A percentile compares a stretch with the other conserved stretches of the same genome.
These are phyloP conservation scores for Exobasidium rhododendri DNA, from an alignment of 1,284 basidiomycete species.

Conservation along the genomic window DNA sequence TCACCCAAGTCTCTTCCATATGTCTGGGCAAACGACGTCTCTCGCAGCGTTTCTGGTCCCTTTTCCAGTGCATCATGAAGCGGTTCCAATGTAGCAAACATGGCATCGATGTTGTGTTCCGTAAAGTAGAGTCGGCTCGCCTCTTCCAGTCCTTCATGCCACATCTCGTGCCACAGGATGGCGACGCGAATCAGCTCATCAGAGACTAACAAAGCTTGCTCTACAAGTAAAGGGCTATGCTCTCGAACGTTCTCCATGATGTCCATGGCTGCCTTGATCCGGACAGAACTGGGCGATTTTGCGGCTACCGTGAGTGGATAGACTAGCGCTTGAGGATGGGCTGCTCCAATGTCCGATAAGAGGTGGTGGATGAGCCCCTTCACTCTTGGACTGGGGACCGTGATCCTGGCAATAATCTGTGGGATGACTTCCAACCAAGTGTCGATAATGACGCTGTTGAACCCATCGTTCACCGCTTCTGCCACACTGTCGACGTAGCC, in stretches of 20 bases:
- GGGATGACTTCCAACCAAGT: conserved; percentile 99
- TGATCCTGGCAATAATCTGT: conserved; percentile 98
- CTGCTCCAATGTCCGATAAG: conserved; percentile 86
- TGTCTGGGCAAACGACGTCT: conserved; percentile 91
- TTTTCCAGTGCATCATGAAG: conserved; percentile 89
- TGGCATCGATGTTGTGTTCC: conserved; percentile 96
- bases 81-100: conserved; percentile 92
- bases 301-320: conserved; percentile 98
- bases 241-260: conserved; percentile 95
- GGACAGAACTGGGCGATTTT: conserved; percentile 81
- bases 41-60: conserved; percentile 93
- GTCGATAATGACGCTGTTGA: conserved; percentile 86
- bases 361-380: conserved; percentile 85
- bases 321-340: conserved; percentile 95
- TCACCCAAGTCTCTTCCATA: conserved; percentile 91
- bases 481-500: conserved; percentile 88
- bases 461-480: conserved; percentile 82
- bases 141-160: conserved; percentile 98
- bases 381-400: conserved; percentile 84
- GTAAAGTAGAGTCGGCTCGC: conserved; percentile 96
- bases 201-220: conserved; percentile 87
- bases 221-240: conserved; percentile 82
- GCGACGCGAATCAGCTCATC: conserved; percentile 95
- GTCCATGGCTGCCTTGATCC: conserved; percentile 76
- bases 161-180: conserved; percentile 97